Evolutionary conservation across 2,329 filamentous ascomycete species (phyloP).

Genomic region (Aschersonia sp.): DNA sequence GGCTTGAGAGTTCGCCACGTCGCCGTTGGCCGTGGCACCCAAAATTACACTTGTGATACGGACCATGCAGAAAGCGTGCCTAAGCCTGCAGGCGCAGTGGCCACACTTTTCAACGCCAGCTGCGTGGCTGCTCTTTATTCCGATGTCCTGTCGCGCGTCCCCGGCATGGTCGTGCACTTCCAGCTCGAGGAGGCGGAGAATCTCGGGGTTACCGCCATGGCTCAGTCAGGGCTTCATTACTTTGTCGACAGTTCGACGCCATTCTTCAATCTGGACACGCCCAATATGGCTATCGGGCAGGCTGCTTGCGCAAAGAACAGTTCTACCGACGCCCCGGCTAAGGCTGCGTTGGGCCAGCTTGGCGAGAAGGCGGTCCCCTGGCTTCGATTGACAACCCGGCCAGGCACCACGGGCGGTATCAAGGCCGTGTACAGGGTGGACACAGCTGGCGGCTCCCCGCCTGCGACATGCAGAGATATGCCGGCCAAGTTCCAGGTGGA

Average conservation of each 20-base stretch:
- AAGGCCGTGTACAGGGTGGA: slow-evolving; percentile 70
- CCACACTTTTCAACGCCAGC: slow-evolving; percentile 75
- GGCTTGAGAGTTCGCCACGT: slow-evolving; percentile 60
- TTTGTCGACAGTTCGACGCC: slow-evolving; percentile 59
- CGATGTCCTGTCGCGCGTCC: slow-evolving; percentile 48
- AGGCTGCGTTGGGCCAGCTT: slow-evolving; percentile 41
- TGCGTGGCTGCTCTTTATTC: slow-evolving; percentile 62
- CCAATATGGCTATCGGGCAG: slow-evolving; percentile 37
- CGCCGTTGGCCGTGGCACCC: slow-evolving; percentile 72
- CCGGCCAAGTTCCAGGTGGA: slow-evolving; percentile 52
- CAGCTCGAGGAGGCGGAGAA: slow-evolving; percentile 29
- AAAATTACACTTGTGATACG: slow-evolving; percentile 81
- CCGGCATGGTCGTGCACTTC: slow-evolving; percentile 54
- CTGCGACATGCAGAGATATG: slow-evolving; percentile 56
- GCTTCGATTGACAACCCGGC: slow-evolving; percentile 52
- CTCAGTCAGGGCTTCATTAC: slow-evolving; percentile 65
- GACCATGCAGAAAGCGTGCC: slow-evolving; percentile 46
- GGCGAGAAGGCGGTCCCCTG: slow-evolving; percentile 63
- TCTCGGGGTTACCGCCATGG: slow-evolving; percentile 43
- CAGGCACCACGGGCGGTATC: slow-evolving; percentile 42
- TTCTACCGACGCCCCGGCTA: slow-evolving; percentile 45
- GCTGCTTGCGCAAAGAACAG: slow-evolving; percentile 48
- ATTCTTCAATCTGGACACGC: slow-evolving; percentile 63
- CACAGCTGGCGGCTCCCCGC: slow-evolving; percentile 69
- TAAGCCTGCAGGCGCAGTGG: slow-evolving; percentile 55